These are phyloP conservation scores for Agaricus sinodeliciosus DNA, from an alignment of 768 basidiomycete species.

Conservation along the genomic window DNA sequence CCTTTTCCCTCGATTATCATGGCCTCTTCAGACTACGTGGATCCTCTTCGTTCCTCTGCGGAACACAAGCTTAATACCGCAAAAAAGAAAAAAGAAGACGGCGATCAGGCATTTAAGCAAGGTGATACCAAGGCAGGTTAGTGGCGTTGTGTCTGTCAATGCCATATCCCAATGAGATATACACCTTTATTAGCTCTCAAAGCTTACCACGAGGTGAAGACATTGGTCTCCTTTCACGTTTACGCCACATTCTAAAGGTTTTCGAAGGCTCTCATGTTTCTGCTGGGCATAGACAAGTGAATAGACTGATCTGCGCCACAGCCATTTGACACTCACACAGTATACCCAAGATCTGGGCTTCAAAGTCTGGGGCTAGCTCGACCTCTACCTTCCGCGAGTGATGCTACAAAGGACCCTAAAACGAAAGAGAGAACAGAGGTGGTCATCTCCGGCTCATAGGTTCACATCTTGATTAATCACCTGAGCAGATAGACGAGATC, in stretches of 20 bases:
- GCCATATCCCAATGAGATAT: not conserved
- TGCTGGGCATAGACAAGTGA: constrained; percentile 74
- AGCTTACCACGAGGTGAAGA: constrained; percentile 63
- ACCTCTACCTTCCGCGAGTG: constrained; percentile 19
- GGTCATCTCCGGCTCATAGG: constrained; percentile 6
- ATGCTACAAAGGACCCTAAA: constrained; percentile 25
- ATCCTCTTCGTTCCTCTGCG: constrained; percentile 13
- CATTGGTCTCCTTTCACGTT: constrained; percentile 2
- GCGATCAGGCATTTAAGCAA: constrained; percentile 62
- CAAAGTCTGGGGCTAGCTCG: constrained; percentile 42
- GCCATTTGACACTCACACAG: not conserved
- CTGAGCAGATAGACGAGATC: constrained; percentile 58
- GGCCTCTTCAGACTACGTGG: constrained; percentile 8
- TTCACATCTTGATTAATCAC: not conserved
- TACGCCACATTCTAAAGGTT: not conserved
- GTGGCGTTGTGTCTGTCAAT: constrained; percentile 14
- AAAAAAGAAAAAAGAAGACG: constrained; percentile 60
- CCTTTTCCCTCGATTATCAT: constrained; percentile 4
- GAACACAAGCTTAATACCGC: constrained; percentile 52
- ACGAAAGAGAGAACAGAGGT: constrained; percentile 66
- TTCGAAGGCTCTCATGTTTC: constrained; percentile 59
- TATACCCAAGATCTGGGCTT: constrained; percentile 42
- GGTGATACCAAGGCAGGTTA: constrained; percentile 57
- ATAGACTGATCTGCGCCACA: constrained; percentile 15
- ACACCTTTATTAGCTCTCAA: constrained; percentile 45